These are phyloP conservation scores for Ambispora gerdemannii DNA, from an alignment of 192 early-diverging fungal species.

Conservation along the genomic window DNA sequence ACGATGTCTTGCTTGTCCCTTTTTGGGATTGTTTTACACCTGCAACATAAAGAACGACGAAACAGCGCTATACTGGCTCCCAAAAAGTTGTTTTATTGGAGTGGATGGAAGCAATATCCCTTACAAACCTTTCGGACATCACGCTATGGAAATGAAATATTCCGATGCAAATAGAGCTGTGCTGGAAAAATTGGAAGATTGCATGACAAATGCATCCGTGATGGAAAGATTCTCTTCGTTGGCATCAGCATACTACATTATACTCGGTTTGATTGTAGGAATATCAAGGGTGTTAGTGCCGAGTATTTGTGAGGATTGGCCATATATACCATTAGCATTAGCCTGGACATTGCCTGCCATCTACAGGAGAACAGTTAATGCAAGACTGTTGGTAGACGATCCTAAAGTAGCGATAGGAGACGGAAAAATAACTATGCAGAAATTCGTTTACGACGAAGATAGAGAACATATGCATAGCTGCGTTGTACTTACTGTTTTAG, in stretches of 20 bases:
- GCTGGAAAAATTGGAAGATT: too few relatives aligned
- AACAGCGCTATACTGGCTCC: not conserved
- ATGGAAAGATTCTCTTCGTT: too few relatives aligned
- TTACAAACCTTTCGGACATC: not conserved
- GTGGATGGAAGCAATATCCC: not conserved
- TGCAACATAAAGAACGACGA: not conserved
- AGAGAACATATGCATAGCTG: not conserved
- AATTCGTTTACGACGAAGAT: not conserved
- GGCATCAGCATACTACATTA: too few relatives aligned
- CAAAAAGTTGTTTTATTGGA: not conserved
- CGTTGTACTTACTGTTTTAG: slow-evolving; percentile 1
- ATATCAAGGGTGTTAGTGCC: slow-evolving; percentile 4
- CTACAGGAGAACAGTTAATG: not conserved
- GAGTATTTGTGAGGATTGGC: not conserved
- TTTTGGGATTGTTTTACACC: too few relatives aligned
- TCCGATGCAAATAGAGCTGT: too few relatives aligned
- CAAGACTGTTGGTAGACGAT: not conserved
- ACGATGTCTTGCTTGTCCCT: too few relatives aligned
- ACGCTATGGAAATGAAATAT: not conserved
- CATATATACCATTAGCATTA: too few relatives aligned
- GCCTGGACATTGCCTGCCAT: too few relatives aligned
- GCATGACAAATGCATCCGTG: not conserved
- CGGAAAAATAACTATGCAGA: not conserved
- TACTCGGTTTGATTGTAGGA: slow-evolving; percentile 7
- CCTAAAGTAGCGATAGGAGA: not conserved